Base-by-base conservation (phyloP, 2,329 filamentous ascomycete species). In the Paraphoma sp. region DNA sequence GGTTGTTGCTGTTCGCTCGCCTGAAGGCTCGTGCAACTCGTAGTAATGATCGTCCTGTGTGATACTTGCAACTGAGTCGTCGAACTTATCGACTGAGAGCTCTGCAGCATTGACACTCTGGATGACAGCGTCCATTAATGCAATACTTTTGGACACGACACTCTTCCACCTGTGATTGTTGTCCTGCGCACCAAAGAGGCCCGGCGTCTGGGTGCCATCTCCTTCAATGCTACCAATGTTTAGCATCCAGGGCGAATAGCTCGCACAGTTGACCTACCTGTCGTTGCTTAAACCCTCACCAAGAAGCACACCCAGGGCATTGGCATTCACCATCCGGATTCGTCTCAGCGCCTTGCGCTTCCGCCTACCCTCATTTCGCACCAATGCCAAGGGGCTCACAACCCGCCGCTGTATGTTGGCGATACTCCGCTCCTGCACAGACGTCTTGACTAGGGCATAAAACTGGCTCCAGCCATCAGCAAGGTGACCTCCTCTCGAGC, bases 71-170 rank as follows among this genome's bases (percentile, higher is more conserved):
- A 87, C 81, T 1, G 78, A 78, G 43, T 84, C 78, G 67, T 87
- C 84, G 62, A 87, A 86, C 51, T 83, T 83, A 30, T 81, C 78
- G 10, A 83, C 72, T 8, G 78, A 77, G 17, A 81, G 75, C 23
- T 91, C 87, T 41, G 90, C 76, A 18, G 84, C 81, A 45, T 86
- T 85, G 16, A 91, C 87, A 65, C 92, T 90, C 29, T 84, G 85
- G 6, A 97, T 84, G 17, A 98, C 89, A 68, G 89, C 90, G 68
- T 96, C 91, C 84, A 98, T 96, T 30, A 97, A 80, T 18, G 88
- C 87, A 44, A 97, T 89, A 65, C 90, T 96, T 54, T 89, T 87
- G 63, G 91, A 89, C 17, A 97, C 87, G 10, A 90, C 86, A 36
- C 86, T 86, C 74, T 93, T 95, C 87, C 87, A 90, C 57, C 85